phyloP scores from a whole-genome alignment of 768 basidiomycete genomes.

The Gautieria morchelliformis region DNA sequence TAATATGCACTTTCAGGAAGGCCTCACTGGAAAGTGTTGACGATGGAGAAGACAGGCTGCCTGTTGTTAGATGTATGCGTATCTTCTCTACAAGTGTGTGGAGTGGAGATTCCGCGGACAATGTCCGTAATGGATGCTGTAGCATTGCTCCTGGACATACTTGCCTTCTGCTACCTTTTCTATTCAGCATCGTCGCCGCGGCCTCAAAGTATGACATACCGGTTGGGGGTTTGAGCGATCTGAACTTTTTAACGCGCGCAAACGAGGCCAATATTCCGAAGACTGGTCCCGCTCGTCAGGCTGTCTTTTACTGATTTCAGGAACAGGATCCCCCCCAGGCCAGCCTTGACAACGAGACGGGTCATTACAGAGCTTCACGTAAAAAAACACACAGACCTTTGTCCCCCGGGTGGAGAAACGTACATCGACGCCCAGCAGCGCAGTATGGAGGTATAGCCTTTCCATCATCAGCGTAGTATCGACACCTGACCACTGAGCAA shows the following conservation, averaged over 20 bases:
- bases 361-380: neutral
- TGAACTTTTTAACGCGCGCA: neutral
- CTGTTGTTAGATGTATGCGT: neutral
- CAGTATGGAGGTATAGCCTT: neutral
- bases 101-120: neutral
- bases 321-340: neutral
- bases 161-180: neutral
- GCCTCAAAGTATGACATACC: neutral
- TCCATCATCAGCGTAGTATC: conserved; percentile 2
- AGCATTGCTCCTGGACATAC: neutral
- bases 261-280: neutral
- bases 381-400: neutral
- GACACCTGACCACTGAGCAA: neutral
- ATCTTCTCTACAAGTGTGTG: neutral
- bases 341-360: neutral
- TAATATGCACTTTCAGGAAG: neutral
- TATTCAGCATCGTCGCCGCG: neutral
- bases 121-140: neutral
- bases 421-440: conserved; percentile 1
- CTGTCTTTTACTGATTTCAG: neutral
- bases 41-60: neutral
- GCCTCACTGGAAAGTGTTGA: neutral
- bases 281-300: neutral
- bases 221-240: neutral
- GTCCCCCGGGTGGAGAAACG: neutral